These are phyloP conservation scores for Fremontodendron californicum DNA, from an alignment of 345 rosid species.

Conservation along the genomic window DNA sequence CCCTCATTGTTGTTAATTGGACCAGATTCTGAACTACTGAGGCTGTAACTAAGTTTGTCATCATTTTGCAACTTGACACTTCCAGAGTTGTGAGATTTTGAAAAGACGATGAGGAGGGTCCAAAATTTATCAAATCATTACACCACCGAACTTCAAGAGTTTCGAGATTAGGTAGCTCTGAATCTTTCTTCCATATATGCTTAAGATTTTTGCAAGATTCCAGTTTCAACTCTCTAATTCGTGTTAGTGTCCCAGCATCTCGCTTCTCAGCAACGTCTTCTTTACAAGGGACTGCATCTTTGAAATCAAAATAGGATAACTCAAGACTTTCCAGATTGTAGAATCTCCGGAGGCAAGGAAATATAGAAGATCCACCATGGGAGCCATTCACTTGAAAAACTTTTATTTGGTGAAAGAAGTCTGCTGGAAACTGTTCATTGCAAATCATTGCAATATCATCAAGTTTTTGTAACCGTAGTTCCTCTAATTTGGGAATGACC, in stretches of 20 bases:
- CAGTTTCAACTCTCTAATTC: background rate
- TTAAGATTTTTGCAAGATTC: rapidly evolving
- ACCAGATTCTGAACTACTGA: background rate
- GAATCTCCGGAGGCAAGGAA: background rate
- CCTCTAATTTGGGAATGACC: constrained; percentile 3
- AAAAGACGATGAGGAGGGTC: background rate
- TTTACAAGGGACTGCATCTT: background rate
- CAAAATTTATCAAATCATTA: background rate
- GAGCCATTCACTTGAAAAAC: background rate
- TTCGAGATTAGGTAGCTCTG: background rate
- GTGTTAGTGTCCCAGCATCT: background rate
- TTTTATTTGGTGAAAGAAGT: background rate
- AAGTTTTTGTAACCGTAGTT: background rate
- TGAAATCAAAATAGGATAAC: background rate
- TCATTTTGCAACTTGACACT: background rate
- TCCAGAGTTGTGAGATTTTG: background rate
- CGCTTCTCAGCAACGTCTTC: too few relatives aligned
- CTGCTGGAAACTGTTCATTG: background rate
- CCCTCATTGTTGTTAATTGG: background rate
- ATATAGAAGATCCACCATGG: background rate
- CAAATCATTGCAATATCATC: background rate
- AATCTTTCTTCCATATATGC: background rate
- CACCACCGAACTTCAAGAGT: background rate
- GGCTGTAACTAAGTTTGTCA: background rate
- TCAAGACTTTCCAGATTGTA: constrained; percentile 9